A percentile compares a stretch with the other conserved stretches of the same genome.
These are phyloP conservation scores for Batrachochytrium dendrobatidis DNA, from an alignment of 371 early-diverging fungal genomes.

Conservation along the genomic window DNA sequence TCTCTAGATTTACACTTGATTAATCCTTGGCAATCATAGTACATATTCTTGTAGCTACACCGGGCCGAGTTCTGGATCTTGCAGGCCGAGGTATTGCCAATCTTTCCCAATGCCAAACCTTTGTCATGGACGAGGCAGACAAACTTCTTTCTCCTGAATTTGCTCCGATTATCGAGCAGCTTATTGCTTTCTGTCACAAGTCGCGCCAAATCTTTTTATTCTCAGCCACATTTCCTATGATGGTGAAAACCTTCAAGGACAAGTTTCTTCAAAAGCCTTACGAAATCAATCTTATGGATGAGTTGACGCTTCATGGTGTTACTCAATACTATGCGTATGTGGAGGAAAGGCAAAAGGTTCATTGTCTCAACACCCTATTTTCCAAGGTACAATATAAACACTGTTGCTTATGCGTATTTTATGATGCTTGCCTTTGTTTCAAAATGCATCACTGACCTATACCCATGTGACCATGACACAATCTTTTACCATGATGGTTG, in stretches of 20 bases:
- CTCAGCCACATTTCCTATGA: constrained; percentile 97
- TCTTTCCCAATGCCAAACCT: constrained; percentile 74
- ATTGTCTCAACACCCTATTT: constrained; percentile 91
- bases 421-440: too few relatives aligned
- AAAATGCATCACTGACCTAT: too few relatives aligned
- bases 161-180: constrained; percentile 90
- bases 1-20: not conserved
- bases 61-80: constrained; percentile 95
- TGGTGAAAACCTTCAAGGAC: constrained; percentile 93
- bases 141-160: constrained; percentile 95
- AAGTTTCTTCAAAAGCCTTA: constrained; percentile 88
- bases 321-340: constrained; percentile 99
- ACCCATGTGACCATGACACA: too few relatives aligned
- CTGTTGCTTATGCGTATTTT: too few relatives aligned
- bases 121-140: constrained; percentile 99
- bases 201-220: constrained; percentile 93
- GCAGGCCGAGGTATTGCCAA: constrained; percentile 83
- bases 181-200: constrained; percentile 74
- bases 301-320: constrained; percentile 92
- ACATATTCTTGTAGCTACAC: constrained; percentile 95
- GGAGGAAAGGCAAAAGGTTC: constrained; percentile 96
- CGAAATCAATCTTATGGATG: constrained; percentile 98
- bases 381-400: constrained; percentile 70
- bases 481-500: not conserved
- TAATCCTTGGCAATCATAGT: too few relatives aligned